Base-by-base conservation (phyloP, 163 green algal species). In the Chloroidium sp. region DNA sequence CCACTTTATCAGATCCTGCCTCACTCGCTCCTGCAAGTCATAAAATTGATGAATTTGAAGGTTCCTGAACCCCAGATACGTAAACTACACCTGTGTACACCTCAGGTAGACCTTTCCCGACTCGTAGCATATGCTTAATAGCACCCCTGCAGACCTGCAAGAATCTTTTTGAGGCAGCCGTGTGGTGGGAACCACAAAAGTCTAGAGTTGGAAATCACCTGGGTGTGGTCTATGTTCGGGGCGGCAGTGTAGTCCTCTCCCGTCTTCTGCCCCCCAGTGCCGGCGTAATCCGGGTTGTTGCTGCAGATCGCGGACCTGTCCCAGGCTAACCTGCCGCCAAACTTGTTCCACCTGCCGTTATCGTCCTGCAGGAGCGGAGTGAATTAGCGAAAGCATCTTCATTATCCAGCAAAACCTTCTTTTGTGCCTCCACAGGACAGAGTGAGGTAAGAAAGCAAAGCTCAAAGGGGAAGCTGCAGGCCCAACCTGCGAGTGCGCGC, bases 291-390 rank as follows among this genome's bases (percentile, higher is more conserved):
- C 0, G 91, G 88, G 88, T 98, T 97, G 91, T 97, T 96, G 78
- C 83, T 89, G 85, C 89, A 95, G 84, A 99, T 95, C 69, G 89
- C 90, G 69, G 83, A 91, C 62, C 88, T 82, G 87, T 97, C 96
- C 97, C 97, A 99, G 1, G 93, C 85, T 77, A 98, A 88, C 61
- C 94, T 88, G 58, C 94, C 95, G n/a, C 93, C 94, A 90, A 96
- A 98, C 87, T 91, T 89, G 84, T 94, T 94, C 94, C 94, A 98
- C 87, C 95, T 94, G 81, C 94, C 93, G 79, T 93, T 87, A 14
- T 88, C 83, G 69, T 90, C 87, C 91, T 95, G 90, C 69, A 77
- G 64, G 64, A 6, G 6, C 64, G 6, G 8, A 72, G 8, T n/a
- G 6, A 6, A 72, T 6, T 72, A 6, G 64, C 8, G 64, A 72